phyloP scores from a whole-genome alignment of 495 filamentous ascomycete genomes.

The Lepraria neglecta region DNA sequence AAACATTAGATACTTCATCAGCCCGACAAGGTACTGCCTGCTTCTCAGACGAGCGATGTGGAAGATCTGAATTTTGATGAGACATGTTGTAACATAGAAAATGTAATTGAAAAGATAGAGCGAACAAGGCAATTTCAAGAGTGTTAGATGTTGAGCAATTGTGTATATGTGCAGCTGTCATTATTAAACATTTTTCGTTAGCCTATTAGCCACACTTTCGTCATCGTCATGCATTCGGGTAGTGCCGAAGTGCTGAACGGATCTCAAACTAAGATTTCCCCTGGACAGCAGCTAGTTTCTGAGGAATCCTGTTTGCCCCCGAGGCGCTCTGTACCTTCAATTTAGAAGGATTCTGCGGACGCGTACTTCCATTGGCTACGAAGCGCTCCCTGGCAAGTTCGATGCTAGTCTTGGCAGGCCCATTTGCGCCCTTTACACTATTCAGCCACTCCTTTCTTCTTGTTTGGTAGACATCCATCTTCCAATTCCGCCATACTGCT shows the following conservation, averaged over 20 bases:
- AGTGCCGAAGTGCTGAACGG: not conserved
- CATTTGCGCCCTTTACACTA: slow-evolving; percentile 52
- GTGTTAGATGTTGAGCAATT: not conserved
- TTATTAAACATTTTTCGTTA: not conserved
- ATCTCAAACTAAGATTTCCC: slow-evolving; percentile 13
- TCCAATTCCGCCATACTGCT: slow-evolving; percentile 87
- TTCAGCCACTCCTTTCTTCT: slow-evolving; percentile 62
- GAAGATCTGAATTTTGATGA: not conserved
- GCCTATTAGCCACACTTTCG: slow-evolving; percentile 10
- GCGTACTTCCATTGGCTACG: slow-evolving; percentile 14
- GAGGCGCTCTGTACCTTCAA: not conserved
- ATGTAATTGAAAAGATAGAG: not conserved
- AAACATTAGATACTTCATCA: slow-evolving; percentile 23
- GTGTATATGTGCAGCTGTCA: slow-evolving; percentile 5
- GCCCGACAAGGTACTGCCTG: slow-evolving; percentile 21
- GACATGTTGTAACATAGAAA: slow-evolving; percentile 5
- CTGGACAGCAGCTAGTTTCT: not conserved
- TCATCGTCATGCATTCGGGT: slow-evolving; percentile 17
- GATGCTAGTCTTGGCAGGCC: slow-evolving; percentile 29
- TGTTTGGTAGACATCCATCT: slow-evolving; percentile 76
- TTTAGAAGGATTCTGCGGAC: not conserved
- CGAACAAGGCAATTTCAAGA: not conserved
- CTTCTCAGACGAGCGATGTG: slow-evolving; percentile 15
- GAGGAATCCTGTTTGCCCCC: slow-evolving; percentile 7
- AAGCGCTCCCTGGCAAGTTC: slow-evolving; percentile 45